Percentiles rank a stretch among this genome's conserved stretches.
These are phyloP conservation scores for Zoysia matrella DNA, from an alignment of 202 grass and related monocot genomes.

Conservation along the genomic window DNA sequence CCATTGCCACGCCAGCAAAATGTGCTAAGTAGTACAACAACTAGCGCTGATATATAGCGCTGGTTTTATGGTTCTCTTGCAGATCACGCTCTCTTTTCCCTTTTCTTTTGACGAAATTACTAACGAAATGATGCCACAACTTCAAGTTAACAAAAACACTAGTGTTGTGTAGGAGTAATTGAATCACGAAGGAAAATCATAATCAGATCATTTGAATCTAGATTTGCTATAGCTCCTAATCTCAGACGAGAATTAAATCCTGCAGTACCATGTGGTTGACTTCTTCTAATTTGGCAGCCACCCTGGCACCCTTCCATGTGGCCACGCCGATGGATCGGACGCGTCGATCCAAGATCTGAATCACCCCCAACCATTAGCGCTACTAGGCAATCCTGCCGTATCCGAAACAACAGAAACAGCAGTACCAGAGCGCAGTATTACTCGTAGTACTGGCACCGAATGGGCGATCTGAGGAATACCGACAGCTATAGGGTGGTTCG, in stretches of 20 bases:
- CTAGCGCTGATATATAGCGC: background rate
- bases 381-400: background rate
- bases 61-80: background rate
- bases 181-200: too few relatives aligned
- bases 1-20: background rate
- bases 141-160: background rate
- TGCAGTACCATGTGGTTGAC: slow-evolving; percentile 18
- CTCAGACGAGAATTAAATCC: background rate
- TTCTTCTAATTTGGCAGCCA: background rate
- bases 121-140: background rate
- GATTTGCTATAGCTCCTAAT: background rate
- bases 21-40: background rate
- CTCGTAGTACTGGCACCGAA: background rate
- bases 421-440: background rate
- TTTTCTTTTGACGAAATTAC: background rate
- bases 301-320: slow-evolving; percentile 11
- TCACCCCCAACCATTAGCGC: background rate
- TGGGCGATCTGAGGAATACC: background rate
- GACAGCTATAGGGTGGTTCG: background rate
- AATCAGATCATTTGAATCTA: background rate
- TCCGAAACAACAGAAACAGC: background rate
- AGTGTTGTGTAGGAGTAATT: too few relatives aligned
- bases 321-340: background rate
- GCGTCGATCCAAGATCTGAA: slow-evolving; percentile 4
- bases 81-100: background rate